Percentiles rank a stretch among this genome's conserved stretches.
Evolutionary conservation across 192 early-diverging fungal species (phyloP).

Genomic region (Podila verticillata): DNA sequence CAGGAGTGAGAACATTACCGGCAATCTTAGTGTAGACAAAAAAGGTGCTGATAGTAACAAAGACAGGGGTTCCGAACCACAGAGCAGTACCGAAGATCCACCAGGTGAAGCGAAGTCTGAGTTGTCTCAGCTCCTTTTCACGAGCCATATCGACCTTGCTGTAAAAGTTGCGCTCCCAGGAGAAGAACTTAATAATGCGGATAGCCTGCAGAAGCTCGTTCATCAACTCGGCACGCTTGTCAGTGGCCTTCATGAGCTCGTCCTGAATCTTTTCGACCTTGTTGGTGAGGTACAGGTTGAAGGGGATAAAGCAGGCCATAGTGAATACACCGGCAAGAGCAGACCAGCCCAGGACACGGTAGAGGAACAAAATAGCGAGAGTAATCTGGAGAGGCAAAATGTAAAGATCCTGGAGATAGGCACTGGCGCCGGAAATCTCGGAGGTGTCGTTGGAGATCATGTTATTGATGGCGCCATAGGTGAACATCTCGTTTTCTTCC

Average conservation of each 20-base stretch:
- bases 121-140: conserved; percentile 42
- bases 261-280: conserved; percentile 64
- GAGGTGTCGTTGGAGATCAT: conserved; percentile 56
- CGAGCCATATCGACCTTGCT: conserved; percentile 42
- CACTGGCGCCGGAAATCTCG: conserved; percentile 55
- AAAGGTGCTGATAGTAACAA: conserved; percentile 62
- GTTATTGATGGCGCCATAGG: conserved; percentile 48
- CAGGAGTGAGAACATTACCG: conserved; percentile 66
- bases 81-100: conserved; percentile 53
- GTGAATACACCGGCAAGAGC: conserved; percentile 82
- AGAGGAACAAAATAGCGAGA: conserved; percentile 75
- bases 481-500: conserved; percentile 45
- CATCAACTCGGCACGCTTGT: conserved; percentile 69
- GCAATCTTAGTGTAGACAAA: conserved; percentile 64
- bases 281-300: conserved; percentile 55
- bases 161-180: conserved; percentile 50
- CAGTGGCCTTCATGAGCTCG: conserved; percentile 69
- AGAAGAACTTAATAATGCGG: conserved; percentile 50
- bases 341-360: conserved; percentile 80
- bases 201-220: conserved; percentile 69
- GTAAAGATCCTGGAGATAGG: conserved; percentile 62
- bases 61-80: conserved; percentile 53
- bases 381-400: conserved; percentile 71
- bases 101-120: conserved; percentile 42
- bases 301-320: conserved; percentile 65